A percentile compares a stretch with the other conserved stretches of the same genome.
Conservation (phyloP, 805 yeast species). For the Candida krabiensis region DNA sequence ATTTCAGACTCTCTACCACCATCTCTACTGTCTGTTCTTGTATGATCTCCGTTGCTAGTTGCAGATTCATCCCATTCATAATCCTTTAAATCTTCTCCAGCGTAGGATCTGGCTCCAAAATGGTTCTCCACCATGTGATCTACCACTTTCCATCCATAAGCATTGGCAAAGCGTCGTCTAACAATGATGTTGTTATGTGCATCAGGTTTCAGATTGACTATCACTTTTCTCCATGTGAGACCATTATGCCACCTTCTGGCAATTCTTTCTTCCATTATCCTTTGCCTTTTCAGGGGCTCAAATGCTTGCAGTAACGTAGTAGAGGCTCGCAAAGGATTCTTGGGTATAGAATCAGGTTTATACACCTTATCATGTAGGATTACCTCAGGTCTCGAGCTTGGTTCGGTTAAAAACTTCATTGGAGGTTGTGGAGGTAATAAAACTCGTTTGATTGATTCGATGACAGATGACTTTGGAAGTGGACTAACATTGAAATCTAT, state of each 20-base stretch:
- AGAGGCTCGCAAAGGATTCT: constrained; percentile 27
- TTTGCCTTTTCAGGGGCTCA: constrained; percentile 41
- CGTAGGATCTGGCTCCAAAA: constrained; percentile 37
- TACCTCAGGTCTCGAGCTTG: constrained; percentile 55
- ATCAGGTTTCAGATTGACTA: constrained; percentile 84
- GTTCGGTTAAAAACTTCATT: constrained; percentile 63
- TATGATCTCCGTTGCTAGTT: constrained; percentile 9
- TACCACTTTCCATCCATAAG: constrained; percentile 94
- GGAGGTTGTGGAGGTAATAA: constrained; percentile 82
- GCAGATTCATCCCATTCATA: constrained; percentile 19
- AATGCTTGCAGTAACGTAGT: constrained; percentile 22
- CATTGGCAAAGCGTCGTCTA: constrained; percentile 84
- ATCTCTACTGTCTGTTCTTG: constrained; percentile 7
- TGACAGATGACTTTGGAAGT: constrained; percentile 71
- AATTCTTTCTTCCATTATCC: constrained; percentile 67
- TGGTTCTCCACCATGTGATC: constrained; percentile 74
- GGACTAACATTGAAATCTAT: constrained; percentile 18
- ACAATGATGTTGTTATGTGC: constrained; percentile 94
- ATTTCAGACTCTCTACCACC: constrained; percentile 1
- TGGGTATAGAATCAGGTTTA: constrained; percentile 52
- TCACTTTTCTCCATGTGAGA: constrained; percentile 87
- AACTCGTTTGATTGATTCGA: constrained; percentile 76
- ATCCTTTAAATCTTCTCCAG: constrained; percentile 24
- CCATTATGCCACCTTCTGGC: constrained; percentile 87
- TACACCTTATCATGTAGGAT: constrained; percentile 85